A percentile compares a stretch with the other conserved stretches of the same genome.
phyloP scores from a whole-genome alignment of 169 alveolate genomes.

The Prorocentrum cordatum region DNA sequence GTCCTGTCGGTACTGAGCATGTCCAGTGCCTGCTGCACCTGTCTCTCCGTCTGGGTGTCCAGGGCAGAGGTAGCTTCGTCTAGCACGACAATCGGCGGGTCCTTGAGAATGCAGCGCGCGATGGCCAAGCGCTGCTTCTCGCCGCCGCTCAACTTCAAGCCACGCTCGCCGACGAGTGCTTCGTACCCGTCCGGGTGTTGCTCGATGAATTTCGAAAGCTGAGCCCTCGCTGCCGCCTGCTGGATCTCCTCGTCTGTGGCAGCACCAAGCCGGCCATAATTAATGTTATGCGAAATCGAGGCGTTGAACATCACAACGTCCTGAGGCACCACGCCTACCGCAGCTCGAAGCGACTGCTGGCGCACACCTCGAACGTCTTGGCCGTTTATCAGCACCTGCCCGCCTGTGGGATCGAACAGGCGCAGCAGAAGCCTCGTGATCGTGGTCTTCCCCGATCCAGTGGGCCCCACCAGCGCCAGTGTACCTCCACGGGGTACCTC shows the following conservation, averaged over 20 bases:
- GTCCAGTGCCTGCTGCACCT: conserved; percentile 16
- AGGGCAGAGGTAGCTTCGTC: conserved; percentile 40
- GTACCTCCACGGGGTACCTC: no score
- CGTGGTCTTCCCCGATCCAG: no score
- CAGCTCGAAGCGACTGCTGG: no score
- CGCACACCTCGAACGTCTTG: no score
- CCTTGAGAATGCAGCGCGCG: conserved; percentile 44
- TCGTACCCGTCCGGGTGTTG: conserved; percentile 39
- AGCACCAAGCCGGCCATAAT: background rate
- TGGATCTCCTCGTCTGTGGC: conserved; percentile 5
- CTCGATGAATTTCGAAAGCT: conserved; percentile 27
- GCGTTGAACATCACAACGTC: conserved; percentile 57
- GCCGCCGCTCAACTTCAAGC: conserved; percentile 53
- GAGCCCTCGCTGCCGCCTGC: conserved; percentile 28
- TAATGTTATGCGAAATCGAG: conserved; percentile 44
- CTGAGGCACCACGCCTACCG: background rate
- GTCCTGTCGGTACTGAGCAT: conserved; percentile 26
- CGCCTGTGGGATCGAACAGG: no score
- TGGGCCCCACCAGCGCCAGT: no score
- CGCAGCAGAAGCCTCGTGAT: no score
- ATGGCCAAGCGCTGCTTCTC: conserved; percentile 61
- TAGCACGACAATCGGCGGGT: conserved; percentile 50
- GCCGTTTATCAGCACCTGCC: no score
- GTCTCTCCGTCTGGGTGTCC: conserved; percentile 53
- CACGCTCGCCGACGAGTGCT: conserved; percentile 41